phyloP scores from a whole-genome alignment of 2,329 filamentous ascomycete species.

The Pestalotiopsis sp. region DNA sequence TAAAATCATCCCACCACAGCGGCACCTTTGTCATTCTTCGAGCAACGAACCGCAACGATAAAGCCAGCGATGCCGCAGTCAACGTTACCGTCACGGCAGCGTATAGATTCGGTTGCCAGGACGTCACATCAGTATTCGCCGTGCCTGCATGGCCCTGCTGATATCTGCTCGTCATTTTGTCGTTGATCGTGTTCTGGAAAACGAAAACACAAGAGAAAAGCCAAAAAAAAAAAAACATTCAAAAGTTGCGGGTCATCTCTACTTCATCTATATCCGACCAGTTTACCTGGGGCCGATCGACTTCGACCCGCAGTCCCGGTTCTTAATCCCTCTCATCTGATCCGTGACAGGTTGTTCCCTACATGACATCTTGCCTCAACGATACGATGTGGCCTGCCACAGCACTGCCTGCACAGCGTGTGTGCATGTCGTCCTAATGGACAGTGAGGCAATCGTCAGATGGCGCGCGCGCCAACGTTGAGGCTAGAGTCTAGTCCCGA shows the following conservation, averaged over 20 bases:
- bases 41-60: slow-evolving; percentile 4
- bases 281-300: not conserved
- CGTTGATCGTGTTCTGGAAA: not conserved
- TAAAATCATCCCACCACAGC: slow-evolving; percentile 9
- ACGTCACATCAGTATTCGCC: not conserved
- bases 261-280: not conserved
- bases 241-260: not conserved
- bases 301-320: not conserved
- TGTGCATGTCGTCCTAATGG: not conserved
- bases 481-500: not conserved
- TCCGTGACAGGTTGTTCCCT: not conserved
- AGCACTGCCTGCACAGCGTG: not conserved
- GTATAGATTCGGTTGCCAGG: slow-evolving; percentile 2
- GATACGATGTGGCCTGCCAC: not conserved
- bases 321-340: not conserved
- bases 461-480: not conserved
- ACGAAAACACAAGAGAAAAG: not conserved
- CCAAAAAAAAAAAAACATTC: not conserved
- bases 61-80: not conserved
- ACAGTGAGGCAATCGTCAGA: not conserved
- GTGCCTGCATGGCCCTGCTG: not conserved
- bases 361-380: not conserved
- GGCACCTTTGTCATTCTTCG: slow-evolving; percentile 9
- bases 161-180: not conserved
- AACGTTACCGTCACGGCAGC: slow-evolving; percentile 5